phyloP scores from a whole-genome alignment of 495 filamentous ascomycete genomes.

The Extremus antarcticus region DNA sequence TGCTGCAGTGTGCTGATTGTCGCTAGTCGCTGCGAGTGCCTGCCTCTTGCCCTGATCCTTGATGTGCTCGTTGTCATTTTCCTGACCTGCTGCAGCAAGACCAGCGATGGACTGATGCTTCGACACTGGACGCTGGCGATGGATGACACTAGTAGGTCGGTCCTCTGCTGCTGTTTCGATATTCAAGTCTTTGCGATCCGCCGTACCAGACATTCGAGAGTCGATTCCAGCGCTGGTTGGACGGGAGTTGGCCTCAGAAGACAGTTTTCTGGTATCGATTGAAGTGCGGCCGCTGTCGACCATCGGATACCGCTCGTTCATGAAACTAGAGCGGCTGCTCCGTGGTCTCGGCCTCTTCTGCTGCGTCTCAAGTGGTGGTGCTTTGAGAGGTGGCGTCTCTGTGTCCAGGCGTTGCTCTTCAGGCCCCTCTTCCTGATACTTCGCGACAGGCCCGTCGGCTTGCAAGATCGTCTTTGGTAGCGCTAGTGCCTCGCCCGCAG shows the following conservation, averaged over 20 bases:
- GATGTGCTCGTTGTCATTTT: background rate
- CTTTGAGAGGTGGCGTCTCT: background rate
- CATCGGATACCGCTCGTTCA: conserved; percentile 30
- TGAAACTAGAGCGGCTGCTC: conserved; percentile 17
- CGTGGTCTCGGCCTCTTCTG: background rate
- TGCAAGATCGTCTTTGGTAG: conserved; percentile 5
- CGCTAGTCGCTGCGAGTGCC: no score
- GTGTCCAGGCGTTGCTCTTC: background rate
- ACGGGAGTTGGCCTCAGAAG: background rate
- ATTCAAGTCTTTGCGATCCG: background rate
- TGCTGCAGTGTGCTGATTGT: no score
- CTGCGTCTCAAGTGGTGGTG: background rate
- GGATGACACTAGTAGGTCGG: background rate
- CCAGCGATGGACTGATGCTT: background rate
- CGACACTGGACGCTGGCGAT: background rate
- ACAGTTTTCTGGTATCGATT: conserved; percentile 5
- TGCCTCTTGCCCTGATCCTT: background rate
- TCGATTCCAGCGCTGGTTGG: background rate
- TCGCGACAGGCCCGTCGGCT: no score
- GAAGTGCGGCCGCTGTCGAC: conserved; percentile 18
- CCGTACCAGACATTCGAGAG: background rate
- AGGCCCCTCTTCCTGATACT: no score
- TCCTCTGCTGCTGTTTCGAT: background rate
- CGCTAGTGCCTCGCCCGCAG: conserved; percentile 10
- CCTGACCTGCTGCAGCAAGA: background rate